Conservation (phyloP, 176 grass and related monocot species). For the Aechmea fasciata region DNA sequence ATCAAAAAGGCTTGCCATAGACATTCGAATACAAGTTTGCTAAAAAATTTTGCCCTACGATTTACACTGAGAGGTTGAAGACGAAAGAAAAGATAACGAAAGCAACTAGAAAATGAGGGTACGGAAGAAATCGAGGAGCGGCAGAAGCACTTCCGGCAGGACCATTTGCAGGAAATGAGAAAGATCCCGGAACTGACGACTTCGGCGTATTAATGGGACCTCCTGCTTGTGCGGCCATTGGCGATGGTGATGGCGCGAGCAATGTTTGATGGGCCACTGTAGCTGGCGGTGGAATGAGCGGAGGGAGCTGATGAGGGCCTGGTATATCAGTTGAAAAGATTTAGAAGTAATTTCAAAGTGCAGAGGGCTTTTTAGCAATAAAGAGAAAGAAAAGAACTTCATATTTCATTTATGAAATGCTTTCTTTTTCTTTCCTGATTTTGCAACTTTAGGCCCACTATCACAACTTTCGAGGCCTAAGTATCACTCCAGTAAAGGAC, state of each 20-base stretch:
- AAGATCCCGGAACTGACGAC: constrained; percentile 40
- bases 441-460: too few species aligned
- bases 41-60: background rate
- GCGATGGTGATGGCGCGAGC: constrained; percentile 56
- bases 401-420: too few species aligned
- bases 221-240: constrained; percentile 48
- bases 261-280: constrained; percentile 39
- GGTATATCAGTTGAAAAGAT: background rate
- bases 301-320: constrained; percentile 59
- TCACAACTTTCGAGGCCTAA: too few species aligned
- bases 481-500: too few species aligned
- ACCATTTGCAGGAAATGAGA: constrained; percentile 40
- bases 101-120: constrained; percentile 7
- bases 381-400: too few species aligned
- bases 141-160: constrained; percentile 52
- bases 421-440: too few species aligned
- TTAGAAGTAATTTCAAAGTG: background rate
- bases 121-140: constrained; percentile 14
- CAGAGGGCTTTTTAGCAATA: background rate
- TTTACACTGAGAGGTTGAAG: constrained; percentile 21
- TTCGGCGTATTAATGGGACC: constrained; percentile 44
- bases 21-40: background rate
- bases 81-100: constrained; percentile 24
- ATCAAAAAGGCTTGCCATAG: background rate
- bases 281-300: constrained; percentile 41